These are phyloP conservation scores for Bipolaris sorokiniana DNA, from an alignment of 2,329 filamentous ascomycete genomes.

Conservation along the genomic window DNA sequence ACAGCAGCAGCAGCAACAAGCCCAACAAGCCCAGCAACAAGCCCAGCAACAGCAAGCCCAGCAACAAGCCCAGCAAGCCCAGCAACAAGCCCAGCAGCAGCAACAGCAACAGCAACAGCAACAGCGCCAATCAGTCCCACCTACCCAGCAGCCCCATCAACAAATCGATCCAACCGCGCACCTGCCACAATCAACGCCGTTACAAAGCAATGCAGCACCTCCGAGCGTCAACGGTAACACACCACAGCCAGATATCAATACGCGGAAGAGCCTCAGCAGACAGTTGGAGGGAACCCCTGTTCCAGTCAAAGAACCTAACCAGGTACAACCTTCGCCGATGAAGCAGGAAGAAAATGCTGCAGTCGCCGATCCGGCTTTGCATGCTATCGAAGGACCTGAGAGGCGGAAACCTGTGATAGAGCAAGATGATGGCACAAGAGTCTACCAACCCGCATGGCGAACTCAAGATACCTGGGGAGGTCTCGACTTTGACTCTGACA, in stretches of 20 bases:
- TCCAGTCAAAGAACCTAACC: constrained; percentile 34
- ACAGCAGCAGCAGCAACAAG: constrained; percentile 45
- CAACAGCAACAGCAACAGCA: constrained; percentile 37
- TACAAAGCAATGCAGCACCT: constrained; percentile 56
- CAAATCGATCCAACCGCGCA: constrained; percentile 21
- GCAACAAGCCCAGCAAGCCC: constrained; percentile 47
- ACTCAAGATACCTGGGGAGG: constrained; percentile 39
- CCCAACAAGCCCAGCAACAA: constrained; percentile 42
- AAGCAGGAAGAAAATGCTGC: constrained; percentile 34
- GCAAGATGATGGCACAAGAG: constrained; percentile 35
- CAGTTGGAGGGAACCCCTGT: constrained; percentile 47
- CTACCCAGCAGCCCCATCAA: constrained; percentile 49
- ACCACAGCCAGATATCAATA: constrained; percentile 49
- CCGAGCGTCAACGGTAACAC: constrained; percentile 55
- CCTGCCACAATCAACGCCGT: constrained; percentile 49
- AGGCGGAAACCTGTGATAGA: constrained; percentile 37
- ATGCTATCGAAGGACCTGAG: constrained; percentile 23
- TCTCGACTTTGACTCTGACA: constrained; percentile 52
- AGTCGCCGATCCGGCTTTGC: constrained; percentile 24
- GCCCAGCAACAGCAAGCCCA: constrained; percentile 42
- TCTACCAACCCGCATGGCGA: constrained; percentile 40
- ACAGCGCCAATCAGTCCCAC: constrained; percentile 37
- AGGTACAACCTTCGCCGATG: constrained; percentile 37
- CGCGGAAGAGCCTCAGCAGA: constrained; percentile 47
- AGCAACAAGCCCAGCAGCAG: too few species aligned